Base-by-base conservation (phyloP, 2,329 filamentous ascomycete species). In the Aspergillus fumigatiaffinis region DNA sequence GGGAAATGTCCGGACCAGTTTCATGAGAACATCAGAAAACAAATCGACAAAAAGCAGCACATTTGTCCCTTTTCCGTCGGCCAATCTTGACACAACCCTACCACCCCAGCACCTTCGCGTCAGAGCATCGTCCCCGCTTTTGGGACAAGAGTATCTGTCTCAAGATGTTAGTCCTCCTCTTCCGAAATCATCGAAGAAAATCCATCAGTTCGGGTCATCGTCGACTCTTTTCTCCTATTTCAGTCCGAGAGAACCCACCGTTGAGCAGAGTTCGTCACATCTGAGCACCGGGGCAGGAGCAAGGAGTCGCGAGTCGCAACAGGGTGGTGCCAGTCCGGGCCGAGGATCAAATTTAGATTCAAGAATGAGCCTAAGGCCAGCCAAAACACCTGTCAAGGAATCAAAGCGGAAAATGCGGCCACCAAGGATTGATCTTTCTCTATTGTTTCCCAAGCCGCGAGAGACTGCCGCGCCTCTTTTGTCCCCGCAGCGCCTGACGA, bases 191-290 rank as follows among this genome's bases (percentile, higher is more conserved):
- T 73, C 71, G 20, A 74, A 74, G 25, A 76, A 72, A 59, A 54
- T 73, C 25, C 72, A 71, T 52, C 65, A 77, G 49, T 69, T 76
- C 51, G 72, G 73, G 28, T 81, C 79, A 9, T 74, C 76, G 9
- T 77, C 78, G 1, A 77, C 78, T 3, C 63, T 80, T 10, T 76
- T 73, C 59, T 80, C 79, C 47, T 76, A 77, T 57, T 81, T 80
- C 59, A 78, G 76, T 60, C 71, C 76, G 21, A 72, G 76, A 51
- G 76, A 74, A 53, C 73, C 73, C 4, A 71, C 74, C 20, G 67
- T 71, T 71, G 21, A 67, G 44, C 44, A 47, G 44, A 14, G 23
- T 23, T 23, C 21, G 58, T 54, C 71, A 68, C 32, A 66, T 67
- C 23, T 35, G 64, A 71, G 9, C 59, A 69, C 57, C 67, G 66